Evolutionary conservation across 495 filamentous ascomycete genomes (phyloP).

Genomic region (Annulohypoxylon maeteangense): DNA sequence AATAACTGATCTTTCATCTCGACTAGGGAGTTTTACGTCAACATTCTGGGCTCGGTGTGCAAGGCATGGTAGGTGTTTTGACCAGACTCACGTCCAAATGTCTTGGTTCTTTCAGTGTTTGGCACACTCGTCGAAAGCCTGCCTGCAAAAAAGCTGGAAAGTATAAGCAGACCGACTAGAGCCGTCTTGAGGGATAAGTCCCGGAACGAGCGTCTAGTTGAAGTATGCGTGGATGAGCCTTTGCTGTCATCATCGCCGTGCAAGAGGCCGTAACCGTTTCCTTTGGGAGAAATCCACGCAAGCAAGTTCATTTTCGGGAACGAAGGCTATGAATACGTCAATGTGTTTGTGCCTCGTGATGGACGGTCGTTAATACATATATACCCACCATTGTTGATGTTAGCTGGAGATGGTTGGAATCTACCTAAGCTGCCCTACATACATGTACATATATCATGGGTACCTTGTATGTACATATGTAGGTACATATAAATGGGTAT

Average conservation of each 20-base stretch:
- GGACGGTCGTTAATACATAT: background rate
- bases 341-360: background rate
- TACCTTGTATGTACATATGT: background rate
- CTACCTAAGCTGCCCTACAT: background rate
- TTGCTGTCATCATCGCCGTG: background rate
- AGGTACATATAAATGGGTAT: background rate
- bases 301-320: background rate
- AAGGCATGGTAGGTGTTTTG: background rate
- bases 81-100: background rate
- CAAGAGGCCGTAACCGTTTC: background rate
- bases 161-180: background rate
- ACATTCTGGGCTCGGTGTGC: background rate
- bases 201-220: background rate
- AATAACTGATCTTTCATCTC: background rate
- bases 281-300: background rate
- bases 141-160: background rate
- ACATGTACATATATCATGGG: background rate
- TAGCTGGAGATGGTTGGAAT: background rate
- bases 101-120: background rate
- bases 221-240: background rate
- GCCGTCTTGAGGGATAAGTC: background rate
- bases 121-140: background rate
- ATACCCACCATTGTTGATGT: background rate
- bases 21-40: background rate
- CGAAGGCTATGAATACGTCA: background rate